Evolutionary conservation across 805 yeast genomes (phyloP), one percentile per base, ranked within the genome.

Genomic region (Barnettozyma sucrosica): DNA sequence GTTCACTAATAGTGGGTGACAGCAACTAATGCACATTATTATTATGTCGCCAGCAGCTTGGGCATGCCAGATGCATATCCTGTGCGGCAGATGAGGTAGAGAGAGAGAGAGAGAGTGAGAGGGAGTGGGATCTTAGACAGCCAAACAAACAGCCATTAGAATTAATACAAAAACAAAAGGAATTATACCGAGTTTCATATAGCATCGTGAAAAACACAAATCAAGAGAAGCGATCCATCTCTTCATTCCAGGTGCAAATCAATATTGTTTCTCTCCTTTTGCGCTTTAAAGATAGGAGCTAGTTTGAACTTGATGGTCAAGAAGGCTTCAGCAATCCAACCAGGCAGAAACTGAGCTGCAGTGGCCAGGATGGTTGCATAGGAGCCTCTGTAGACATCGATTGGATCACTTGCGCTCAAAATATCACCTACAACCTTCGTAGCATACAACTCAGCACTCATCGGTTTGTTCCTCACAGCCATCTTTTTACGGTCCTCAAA

Each of bases 401-500:
- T 71, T 0, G 69, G 70, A 45, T 67, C 71, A 3, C 53, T 56
- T 0, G 54, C 38, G 5, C 57, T 54, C 36, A 68, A 53, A 25
- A 82, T 66, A 53, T 81, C 85, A 36, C 63, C 58, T n/a, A 78
- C 77, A 1, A 84, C 79, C 41, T 69, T 59, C 18, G 56, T 55
- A 1, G 89, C 89, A 57, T 81, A 86, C 1, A 46, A 61, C n/a
- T 73, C 79, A 0, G 87, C 74, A 1, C 66, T 46, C 76, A 81
- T 78, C 24, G 93, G 92, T 19, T 66, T 65, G 62, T 77, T 77
- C 16, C 74, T 69, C 32, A 60, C 72, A 0, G 87, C 80, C 85
- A 85, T 80, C 41, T 69, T 62, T 55, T 76, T 75, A 62, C 92
- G 72, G 36, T 60, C 65, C 21, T 60, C 66, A 50, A 83, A 67